Conservation (phyloP, 345 rosid genomes). For the Citrus glauca region DNA sequence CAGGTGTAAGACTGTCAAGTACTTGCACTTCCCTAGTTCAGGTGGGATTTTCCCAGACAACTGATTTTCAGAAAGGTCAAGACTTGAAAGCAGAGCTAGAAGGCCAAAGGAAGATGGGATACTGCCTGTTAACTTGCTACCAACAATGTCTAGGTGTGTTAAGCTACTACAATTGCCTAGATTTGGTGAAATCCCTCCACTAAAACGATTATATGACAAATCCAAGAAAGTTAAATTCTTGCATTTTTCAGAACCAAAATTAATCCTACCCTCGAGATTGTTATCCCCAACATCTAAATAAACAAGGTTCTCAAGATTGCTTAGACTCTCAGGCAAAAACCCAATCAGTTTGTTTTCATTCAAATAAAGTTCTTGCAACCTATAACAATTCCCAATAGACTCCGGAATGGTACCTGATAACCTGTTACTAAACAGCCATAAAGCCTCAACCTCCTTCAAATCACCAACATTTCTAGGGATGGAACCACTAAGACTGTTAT, state of each 20-base stretch:
- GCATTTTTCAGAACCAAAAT: slow-evolving; percentile 42
- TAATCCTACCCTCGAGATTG: slow-evolving; percentile 45
- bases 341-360: slow-evolving; percentile 47
- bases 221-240: slow-evolving; percentile 44
- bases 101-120: slow-evolving; percentile 72
- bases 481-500: slow-evolving; percentile 57
- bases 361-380: slow-evolving; percentile 42
- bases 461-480: slow-evolving; percentile 57
- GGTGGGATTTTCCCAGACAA: slow-evolving; percentile 68
- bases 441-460: slow-evolving; percentile 29
- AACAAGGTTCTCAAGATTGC: slow-evolving; percentile 47
- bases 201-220: slow-evolving; percentile 55
- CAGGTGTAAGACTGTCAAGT: slow-evolving; percentile 37
- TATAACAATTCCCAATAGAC: slow-evolving; percentile 57
- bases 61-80: slow-evolving; percentile 63
- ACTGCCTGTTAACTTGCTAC: slow-evolving; percentile 46
- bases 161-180: slow-evolving; percentile 58
- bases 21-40: slow-evolving; percentile 66
- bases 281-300: slow-evolving; percentile 38
- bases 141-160: slow-evolving; percentile 32
- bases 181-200: slow-evolving; percentile 55
- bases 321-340: slow-evolving; percentile 51
- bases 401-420: slow-evolving; percentile 66
- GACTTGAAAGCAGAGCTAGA: slow-evolving; percentile 32
- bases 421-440: slow-evolving; percentile 40